A percentile compares a stretch with the other conserved stretches of the same genome.
Evolutionary conservation across 2,329 filamentous ascomycete genomes (phyloP).

Genomic region (Talaromyces amestolkiae): DNA sequence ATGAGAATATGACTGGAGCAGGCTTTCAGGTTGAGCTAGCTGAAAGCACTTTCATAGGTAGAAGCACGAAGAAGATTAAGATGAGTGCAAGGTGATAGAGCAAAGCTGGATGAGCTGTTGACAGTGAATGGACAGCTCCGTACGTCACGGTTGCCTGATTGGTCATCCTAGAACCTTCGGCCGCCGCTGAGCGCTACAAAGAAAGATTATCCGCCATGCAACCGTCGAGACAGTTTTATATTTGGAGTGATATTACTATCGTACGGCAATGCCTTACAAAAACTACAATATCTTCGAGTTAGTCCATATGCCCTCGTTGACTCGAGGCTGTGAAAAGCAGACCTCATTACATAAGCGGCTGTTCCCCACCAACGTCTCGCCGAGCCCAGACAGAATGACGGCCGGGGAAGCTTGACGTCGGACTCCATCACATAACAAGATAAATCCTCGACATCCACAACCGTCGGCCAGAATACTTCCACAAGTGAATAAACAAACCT

Average conservation of each 20-base stretch:
- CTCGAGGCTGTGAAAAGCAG: neutral
- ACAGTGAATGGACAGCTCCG: constrained; percentile 14
- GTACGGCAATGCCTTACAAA: neutral
- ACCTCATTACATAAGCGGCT: constrained; percentile 12
- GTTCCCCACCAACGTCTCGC: constrained; percentile 4
- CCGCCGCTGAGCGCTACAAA: constrained; percentile 21
- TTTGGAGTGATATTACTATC: neutral
- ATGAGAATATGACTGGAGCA: neutral
- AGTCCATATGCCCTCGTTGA: neutral
- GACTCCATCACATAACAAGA: constrained; percentile 6
- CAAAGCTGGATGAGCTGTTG: constrained; percentile 1
- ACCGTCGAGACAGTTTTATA: neutral
- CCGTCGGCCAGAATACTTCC: neutral
- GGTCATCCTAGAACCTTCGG: constrained; percentile 25
- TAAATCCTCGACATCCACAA: constrained; percentile 12
- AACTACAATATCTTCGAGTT: no score
- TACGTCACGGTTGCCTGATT: constrained; percentile 42
- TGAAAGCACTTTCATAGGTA: no score
- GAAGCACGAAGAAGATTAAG: neutral
- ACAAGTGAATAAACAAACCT: neutral
- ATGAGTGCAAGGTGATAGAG: constrained; percentile 4
- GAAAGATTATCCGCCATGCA: neutral
- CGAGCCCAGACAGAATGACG: neutral
- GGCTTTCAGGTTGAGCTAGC: neutral
- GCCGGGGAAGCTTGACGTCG: constrained; percentile 7